phyloP scores from a whole-genome alignment of 2,329 filamentous ascomycete genomes.

The Whalleya microplaca region DNA sequence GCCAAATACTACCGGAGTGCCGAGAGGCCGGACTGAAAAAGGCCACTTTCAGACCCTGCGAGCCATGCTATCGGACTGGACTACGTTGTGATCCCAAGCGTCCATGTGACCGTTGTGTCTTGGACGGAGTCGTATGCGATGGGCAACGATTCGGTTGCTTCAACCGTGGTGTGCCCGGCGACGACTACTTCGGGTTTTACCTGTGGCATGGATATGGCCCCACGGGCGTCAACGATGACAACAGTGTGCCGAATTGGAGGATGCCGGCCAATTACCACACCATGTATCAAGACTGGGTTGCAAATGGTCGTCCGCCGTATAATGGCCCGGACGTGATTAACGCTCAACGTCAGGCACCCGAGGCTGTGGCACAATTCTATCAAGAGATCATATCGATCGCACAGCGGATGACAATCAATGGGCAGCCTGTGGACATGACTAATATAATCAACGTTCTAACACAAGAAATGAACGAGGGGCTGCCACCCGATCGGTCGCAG shows the following conservation, averaged over 20 bases:
- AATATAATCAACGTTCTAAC: neutral
- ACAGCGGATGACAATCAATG: too few relatives aligned
- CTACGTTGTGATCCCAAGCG: neutral
- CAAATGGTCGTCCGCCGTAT: neutral
- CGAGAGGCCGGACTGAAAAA: too few relatives aligned
- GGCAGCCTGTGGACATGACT: neutral
- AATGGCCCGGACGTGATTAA: neutral
- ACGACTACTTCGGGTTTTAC: conserved; percentile 17
- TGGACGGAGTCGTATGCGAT: neutral
- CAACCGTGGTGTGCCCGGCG: neutral
- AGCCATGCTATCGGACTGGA: neutral
- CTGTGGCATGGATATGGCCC: conserved; percentile 5
- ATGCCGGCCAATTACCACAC: conserved; percentile 8
- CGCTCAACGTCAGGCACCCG: too few relatives aligned
- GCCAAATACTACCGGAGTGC: neutral
- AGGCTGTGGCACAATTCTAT: too few relatives aligned
- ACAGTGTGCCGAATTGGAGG: neutral
- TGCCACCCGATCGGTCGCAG: conserved; percentile 1
- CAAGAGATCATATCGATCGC: too few relatives aligned
- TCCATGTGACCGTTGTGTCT: neutral
- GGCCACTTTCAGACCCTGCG: neutral
- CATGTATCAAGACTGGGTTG: neutral
- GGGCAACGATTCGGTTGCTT: neutral
- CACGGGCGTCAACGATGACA: conserved; percentile 3
- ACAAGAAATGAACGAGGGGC: neutral